Evolutionary conservation across 2,329 filamentous ascomycete genomes (phyloP), one percentile per base, ranked within the genome.

Genomic region (Beauveria pseudobassiana): DNA sequence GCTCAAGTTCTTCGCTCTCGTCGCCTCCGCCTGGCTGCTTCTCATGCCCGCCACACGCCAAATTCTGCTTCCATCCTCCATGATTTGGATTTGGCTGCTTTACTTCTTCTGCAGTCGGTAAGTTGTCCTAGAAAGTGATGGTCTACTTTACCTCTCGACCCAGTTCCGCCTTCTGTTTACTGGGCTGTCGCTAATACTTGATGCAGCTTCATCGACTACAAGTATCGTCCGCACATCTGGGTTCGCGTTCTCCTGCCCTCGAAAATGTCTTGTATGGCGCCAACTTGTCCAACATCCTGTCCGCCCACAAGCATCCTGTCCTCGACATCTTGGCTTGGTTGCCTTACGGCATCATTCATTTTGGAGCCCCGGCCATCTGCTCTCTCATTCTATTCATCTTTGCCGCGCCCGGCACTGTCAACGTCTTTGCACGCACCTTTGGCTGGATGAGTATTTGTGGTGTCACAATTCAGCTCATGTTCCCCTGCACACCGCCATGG

Each of bases 221-320:
- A 93, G 71, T 95, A 92, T 78, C 87, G 93, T 67, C 93, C 93
- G 63, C 89, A 91, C 65, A 97, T 97, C 69, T 96, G 92, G 90
- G 93, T 97, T 67, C 91, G 93, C 70, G 91, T 98, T 30, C 83
- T 98, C 42, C 93, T 5, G 91, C 93, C 20, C 84, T 98, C 65
- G 93, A 98, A 77, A 97, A 98, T 75, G 95, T 98, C 65, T 82
- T 98, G 40, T 98, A 97, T 72, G 93, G 93, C 68, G 92, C 93
- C 65, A 97, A 97, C 76, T 82, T 97, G 62, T 96, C 91, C 78
- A 97, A 96, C 75, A 96, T 97, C 70, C 84, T 98, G 60, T 96
- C 93, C 16, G 91, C 91, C 51, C 91, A 96, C 77, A 90, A 93
- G 69, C 87, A 90, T 74, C 84, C 89, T 7, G 80, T 91, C 54